Evolutionary conservation across 495 filamentous ascomycete genomes (phyloP).

Genomic region (Xylaria longipes): DNA sequence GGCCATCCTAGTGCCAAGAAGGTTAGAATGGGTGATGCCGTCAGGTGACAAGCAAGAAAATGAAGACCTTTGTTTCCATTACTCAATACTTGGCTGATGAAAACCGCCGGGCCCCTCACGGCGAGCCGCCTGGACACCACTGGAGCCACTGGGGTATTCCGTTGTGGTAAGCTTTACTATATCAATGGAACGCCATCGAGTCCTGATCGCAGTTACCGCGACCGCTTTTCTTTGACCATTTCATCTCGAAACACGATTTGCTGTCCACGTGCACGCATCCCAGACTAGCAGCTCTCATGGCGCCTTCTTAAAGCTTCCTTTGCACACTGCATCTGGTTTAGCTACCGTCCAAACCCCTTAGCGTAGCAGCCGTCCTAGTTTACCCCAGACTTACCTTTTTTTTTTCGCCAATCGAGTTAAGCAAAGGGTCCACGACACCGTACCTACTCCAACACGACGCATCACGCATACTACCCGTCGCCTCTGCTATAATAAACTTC

Average conservation of each 20-base stretch:
- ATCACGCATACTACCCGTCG: conserved; percentile 1
- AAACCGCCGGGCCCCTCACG: conserved; percentile 25
- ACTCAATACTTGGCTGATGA: conserved; percentile 45
- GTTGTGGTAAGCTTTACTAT: conserved; percentile 28
- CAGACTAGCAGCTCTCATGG: background rate
- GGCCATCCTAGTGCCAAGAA: conserved; percentile 11
- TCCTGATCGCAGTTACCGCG: too few species aligned
- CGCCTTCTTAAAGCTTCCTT: background rate
- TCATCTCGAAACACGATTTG: background rate
- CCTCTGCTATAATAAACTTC: background rate
- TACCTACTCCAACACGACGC: background rate
- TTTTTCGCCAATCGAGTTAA: background rate
- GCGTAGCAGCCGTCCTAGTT: background rate
- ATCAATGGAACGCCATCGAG: conserved; percentile 21
- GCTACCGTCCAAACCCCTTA: conserved; percentile 12
- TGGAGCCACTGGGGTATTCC: conserved; percentile 16
- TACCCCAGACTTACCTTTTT: conserved; percentile 11
- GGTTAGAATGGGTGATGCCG: conserved; percentile 31
- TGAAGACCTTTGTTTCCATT: conserved; percentile 44
- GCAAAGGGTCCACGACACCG: conserved; percentile 1
- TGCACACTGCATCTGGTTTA: conserved; percentile 2
- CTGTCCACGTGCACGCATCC: conserved; percentile 21
- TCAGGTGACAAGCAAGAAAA: conserved; percentile 49
- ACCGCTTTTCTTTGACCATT: conserved; percentile 4
- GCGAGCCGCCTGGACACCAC: conserved; percentile 21